These are phyloP conservation scores for Dactylorhiza incarnata DNA, from an alignment of 106 monocot genomes.

Conservation along the genomic window DNA sequence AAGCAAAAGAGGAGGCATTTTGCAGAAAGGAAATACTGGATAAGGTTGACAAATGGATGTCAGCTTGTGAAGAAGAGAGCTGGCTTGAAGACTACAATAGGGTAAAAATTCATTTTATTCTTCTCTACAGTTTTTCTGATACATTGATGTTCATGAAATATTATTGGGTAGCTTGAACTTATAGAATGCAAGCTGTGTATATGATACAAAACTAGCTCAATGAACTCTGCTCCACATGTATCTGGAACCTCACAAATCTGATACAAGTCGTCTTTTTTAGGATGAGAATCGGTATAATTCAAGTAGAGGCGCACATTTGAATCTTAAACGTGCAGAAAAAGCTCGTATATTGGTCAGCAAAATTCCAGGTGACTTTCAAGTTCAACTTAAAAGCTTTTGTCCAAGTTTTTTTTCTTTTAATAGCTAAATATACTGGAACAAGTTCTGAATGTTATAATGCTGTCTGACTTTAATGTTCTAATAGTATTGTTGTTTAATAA, in stretches of 20 bases:
- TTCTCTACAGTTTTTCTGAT: not conserved
- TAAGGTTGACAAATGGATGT: slow-evolving; percentile 99
- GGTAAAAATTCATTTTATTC: slow-evolving; percentile 21
- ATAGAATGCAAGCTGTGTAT: not conserved
- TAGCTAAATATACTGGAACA: not conserved
- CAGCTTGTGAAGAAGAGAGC: slow-evolving; percentile 98
- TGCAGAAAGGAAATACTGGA: slow-evolving; percentile 96
- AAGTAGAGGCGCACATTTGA: slow-evolving; percentile 70
- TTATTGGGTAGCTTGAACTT: not conserved
- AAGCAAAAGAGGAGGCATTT: slow-evolving; percentile 86
- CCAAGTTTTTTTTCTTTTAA: not conserved
- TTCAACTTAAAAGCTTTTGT: not conserved
- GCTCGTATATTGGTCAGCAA: slow-evolving; percentile 70
- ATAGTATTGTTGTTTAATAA: not conserved
- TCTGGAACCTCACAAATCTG: not conserved
- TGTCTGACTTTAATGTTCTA: not conserved
- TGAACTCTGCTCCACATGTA: not conserved
- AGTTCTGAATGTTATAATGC: not conserved
- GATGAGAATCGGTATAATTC: slow-evolving; percentile 81
- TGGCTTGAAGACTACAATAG: slow-evolving; percentile 98
- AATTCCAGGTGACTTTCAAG: slow-evolving; percentile 46
- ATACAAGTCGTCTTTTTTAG: slow-evolving; percentile 21
- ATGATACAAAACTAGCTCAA: not conserved
- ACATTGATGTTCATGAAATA: not conserved
- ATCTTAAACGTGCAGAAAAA: slow-evolving; percentile 78